A percentile compares a stretch with the other conserved stretches of the same genome.
These are phyloP conservation scores for Ceratobasidium sp. DNA, from an alignment of 1,284 basidiomycete species.

Conservation along the genomic window DNA sequence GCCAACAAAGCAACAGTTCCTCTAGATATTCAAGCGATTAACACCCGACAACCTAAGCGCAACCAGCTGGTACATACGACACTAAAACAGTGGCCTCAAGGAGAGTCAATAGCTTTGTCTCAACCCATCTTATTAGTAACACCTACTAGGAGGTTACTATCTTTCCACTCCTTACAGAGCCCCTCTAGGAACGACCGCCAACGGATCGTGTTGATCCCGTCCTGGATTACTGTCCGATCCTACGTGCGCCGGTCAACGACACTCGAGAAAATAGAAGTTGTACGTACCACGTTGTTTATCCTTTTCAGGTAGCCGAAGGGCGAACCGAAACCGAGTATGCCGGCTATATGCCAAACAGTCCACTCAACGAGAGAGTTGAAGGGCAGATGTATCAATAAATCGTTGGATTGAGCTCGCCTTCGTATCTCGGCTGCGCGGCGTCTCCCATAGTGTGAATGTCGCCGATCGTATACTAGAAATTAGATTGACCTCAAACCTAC, in stretches of 20 bases:
- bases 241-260: neutral
- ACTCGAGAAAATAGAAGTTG: neutral
- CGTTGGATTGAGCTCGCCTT: neutral
- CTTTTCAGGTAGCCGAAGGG: slow-evolving; percentile 12
- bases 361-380: neutral
- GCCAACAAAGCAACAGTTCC: slow-evolving; percentile 11
- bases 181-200: neutral
- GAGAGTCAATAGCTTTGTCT: neutral
- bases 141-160: slow-evolving; percentile 13
- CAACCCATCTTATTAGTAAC: too few species aligned
- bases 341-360: neutral
- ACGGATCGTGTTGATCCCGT: slow-evolving; percentile 10
- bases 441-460: slow-evolving; percentile 2
- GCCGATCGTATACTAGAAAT: neutral
- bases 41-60: neutral
- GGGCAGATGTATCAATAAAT: neutral
- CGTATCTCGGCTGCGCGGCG: neutral
- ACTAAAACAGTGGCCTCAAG: slow-evolving; percentile 15
- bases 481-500: neutral
- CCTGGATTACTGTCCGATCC: neutral
- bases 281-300: slow-evolving; percentile 4
- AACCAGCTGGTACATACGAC: neutral
- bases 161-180: slow-evolving; percentile 16
- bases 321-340: neutral
- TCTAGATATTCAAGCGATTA: neutral